Evolutionary conservation across 331 rosid genomes (phyloP).

Genomic region (Prunus yedoensis): DNA sequence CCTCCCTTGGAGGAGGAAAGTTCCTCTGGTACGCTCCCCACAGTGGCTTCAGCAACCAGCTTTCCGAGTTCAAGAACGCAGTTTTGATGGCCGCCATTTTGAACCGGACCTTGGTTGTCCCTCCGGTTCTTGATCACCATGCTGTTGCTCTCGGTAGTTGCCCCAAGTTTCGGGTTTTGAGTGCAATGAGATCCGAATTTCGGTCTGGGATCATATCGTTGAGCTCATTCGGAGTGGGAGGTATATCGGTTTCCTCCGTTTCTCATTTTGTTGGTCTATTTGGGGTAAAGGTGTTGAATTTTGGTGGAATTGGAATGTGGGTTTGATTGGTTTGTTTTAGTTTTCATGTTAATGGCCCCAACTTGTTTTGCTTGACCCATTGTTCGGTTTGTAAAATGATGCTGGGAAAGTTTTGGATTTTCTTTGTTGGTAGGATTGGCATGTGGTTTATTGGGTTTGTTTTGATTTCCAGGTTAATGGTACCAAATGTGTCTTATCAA

Average conservation of each 20-base stretch:
- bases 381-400: background rate
- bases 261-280: background rate
- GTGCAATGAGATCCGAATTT: conserved; percentile 52
- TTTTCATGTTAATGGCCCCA: background rate
- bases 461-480: background rate
- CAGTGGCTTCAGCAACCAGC: conserved; percentile 93
- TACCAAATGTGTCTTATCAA: background rate
- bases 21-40: conserved; percentile 86
- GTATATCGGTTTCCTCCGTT: conserved; percentile 30
- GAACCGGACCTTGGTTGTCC: conserved; percentile 76
- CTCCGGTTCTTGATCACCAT: conserved; percentile 84
- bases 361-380: background rate
- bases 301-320: conserved; percentile 11
- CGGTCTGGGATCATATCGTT: conserved; percentile 76
- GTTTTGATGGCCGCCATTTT: conserved; percentile 62
- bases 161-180: conserved; percentile 70
- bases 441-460: background rate
- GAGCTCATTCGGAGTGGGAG: conserved; percentile 61
- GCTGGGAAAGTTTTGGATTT: background rate
- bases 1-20: conserved; percentile 41
- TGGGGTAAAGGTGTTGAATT: background rate
- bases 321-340: conserved; percentile 9
- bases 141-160: conserved; percentile 84
- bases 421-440: background rate
- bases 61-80: conserved; percentile 73